Percentiles rank a stretch among this genome's conserved stretches.
Conservation (phyloP, 2,329 filamentous ascomycete species). For the Madurella mycetomatis region DNA sequence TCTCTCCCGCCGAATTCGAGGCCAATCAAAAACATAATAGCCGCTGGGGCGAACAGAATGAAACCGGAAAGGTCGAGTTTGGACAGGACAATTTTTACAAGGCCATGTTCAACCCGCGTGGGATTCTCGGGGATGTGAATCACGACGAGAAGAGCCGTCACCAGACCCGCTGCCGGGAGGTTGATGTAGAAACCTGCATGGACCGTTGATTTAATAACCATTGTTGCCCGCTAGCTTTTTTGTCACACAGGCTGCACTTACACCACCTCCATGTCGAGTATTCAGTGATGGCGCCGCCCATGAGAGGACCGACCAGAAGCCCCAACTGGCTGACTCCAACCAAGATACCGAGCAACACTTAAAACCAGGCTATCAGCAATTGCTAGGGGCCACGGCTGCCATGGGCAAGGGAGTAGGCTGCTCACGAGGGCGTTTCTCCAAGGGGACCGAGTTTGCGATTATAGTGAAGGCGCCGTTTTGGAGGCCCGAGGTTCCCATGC, state of each 20-base stretch:
- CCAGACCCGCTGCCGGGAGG: background rate
- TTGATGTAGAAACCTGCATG: constrained; percentile 4
- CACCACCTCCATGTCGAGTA: background rate
- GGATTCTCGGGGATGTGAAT: background rate
- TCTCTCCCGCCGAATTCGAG: constrained; percentile 41
- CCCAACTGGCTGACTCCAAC: constrained; percentile 5
- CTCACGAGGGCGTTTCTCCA: background rate
- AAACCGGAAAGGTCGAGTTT: constrained; percentile 30
- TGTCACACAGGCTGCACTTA: background rate
- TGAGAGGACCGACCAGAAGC: constrained; percentile 6
- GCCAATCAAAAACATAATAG: constrained; percentile 43
- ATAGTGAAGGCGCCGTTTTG: constrained; percentile 11
- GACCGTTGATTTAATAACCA: background rate
- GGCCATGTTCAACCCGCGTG: background rate
- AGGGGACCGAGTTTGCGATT: constrained; percentile 1
- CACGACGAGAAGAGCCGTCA: background rate
- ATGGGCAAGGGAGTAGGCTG: too few species aligned
- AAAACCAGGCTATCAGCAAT: too few species aligned
- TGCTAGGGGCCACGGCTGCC: constrained; percentile 9
- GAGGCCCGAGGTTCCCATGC: constrained; percentile 21
- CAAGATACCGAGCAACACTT: too few species aligned
- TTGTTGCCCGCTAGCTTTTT: too few species aligned
- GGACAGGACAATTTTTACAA: background rate
- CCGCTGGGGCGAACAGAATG: constrained; percentile 28
- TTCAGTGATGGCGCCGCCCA: constrained; percentile 8